These are phyloP conservation scores for Phytophthora gonapodyides DNA, from an alignment of 352 stramenopile genomes.

Conservation along the genomic window DNA sequence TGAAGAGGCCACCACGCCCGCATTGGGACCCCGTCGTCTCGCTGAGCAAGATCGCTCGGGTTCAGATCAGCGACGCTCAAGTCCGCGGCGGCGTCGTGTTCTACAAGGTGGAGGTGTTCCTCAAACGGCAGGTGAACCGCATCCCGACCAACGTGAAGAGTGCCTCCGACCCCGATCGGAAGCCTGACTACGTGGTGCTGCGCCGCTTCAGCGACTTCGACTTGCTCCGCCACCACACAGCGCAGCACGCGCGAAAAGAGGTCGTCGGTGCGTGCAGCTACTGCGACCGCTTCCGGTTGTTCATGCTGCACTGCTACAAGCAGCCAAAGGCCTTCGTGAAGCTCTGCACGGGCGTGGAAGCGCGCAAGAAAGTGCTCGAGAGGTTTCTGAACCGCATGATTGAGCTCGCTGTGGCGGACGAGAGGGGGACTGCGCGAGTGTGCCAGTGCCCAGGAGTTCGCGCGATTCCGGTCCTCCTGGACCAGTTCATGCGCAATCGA, in stretches of 20 bases:
- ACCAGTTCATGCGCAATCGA: slow-evolving; percentile 29
- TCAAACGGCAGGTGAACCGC: slow-evolving; percentile 44
- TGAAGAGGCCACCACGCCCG: background rate
- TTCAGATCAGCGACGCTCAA: slow-evolving; percentile 37
- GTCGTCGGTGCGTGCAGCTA: slow-evolving; percentile 25
- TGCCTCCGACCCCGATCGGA: background rate
- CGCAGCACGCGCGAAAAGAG: slow-evolving; percentile 23
- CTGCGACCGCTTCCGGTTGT: slow-evolving; percentile 31
- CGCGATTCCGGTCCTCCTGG: slow-evolving; percentile 24
- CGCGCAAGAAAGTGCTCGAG: slow-evolving; percentile 46
- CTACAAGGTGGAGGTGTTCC: slow-evolving; percentile 54
- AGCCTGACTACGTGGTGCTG: slow-evolving; percentile 35
- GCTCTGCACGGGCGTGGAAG: slow-evolving; percentile 25
- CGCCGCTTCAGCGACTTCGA: slow-evolving; percentile 40
- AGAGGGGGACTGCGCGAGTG: background rate
- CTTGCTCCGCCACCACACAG: slow-evolving; percentile 23
- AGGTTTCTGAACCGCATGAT: slow-evolving; percentile 37
- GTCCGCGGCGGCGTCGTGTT: slow-evolving; percentile 44
- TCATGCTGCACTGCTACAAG: slow-evolving; percentile 27
- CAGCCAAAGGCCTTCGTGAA: slow-evolving; percentile 45
- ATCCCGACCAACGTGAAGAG: slow-evolving; percentile 47
- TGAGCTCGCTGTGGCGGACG: slow-evolving; percentile 21
- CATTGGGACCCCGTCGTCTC: slow-evolving; percentile 22
- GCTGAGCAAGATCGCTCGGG: slow-evolving; percentile 35
- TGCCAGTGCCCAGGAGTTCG: slow-evolving; percentile 21